These are phyloP conservation scores for Senna tora DNA, from an alignment of 306 rosid genomes.

Conservation along the genomic window DNA sequence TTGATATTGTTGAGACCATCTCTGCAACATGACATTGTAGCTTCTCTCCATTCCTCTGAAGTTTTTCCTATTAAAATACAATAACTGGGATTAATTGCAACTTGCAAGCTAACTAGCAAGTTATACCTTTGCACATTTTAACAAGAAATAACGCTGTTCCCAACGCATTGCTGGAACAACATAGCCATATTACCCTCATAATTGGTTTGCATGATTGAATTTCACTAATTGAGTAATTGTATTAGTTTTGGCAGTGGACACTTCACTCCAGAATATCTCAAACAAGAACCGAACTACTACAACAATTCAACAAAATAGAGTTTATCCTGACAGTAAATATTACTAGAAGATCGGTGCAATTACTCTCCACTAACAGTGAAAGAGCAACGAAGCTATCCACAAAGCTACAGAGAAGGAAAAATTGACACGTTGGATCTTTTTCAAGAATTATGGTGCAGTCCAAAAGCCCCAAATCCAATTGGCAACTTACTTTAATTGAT, in stretches of 20 bases:
- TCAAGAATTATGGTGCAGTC: slow-evolving; percentile 1
- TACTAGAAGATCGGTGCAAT: slow-evolving; percentile 9
- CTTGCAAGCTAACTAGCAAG: slow-evolving; percentile 21
- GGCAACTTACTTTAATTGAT: slow-evolving; percentile 55
- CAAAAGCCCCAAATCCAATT: slow-evolving; percentile 4
- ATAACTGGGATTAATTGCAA: slow-evolving; percentile 14
- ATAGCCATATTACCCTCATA: background rate
- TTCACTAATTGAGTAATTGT: slow-evolving; percentile 8
- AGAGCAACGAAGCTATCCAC: slow-evolving; percentile 9
- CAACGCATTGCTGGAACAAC: slow-evolving; percentile 1
- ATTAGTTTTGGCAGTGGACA: background rate
- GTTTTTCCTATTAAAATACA: slow-evolving; percentile 64
- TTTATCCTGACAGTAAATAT: background rate
- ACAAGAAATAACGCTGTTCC: background rate
- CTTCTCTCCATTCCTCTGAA: slow-evolving; percentile 67
- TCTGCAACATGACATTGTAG: slow-evolving; percentile 53
- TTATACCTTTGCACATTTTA: slow-evolving; percentile 7
- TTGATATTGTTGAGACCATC: slow-evolving; percentile 47
- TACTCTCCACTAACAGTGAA: slow-evolving; percentile 1
- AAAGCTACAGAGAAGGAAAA: background rate
- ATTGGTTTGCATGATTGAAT: background rate
- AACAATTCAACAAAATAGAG: slow-evolving; percentile 10
- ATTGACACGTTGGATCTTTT: background rate
- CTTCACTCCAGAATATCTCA: slow-evolving; percentile 6
- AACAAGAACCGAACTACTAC: slow-evolving; percentile 3